Conservation (phyloP, 805 yeast species). For the Starmerella scarabaei region DNA sequence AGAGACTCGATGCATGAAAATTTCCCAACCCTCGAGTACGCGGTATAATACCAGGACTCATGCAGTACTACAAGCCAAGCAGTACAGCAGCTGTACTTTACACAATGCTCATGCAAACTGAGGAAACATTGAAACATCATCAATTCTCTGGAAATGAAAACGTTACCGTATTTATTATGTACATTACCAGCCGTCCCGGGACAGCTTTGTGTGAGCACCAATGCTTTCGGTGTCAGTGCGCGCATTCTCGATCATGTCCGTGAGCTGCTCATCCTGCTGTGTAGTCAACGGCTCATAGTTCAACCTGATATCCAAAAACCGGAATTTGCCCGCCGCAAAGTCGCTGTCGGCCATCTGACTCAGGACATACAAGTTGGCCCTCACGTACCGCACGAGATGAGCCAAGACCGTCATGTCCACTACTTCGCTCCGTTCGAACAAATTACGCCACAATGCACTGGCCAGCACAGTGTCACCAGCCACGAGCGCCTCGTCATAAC, state of each 20-base stretch:
- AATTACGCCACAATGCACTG: conserved; percentile 50
- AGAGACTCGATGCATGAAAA: too few species aligned
- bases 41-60: too few species aligned
- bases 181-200: conserved; percentile 21
- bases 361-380: conserved; percentile 79
- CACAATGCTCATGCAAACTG: too few species aligned
- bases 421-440: conserved; percentile 73
- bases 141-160: too few species aligned
- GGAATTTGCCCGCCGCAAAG: conserved; percentile 81
- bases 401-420: conserved; percentile 75
- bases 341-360: conserved; percentile 80
- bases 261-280: conserved; percentile 37
- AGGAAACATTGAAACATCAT: too few species aligned
- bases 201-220: conserved; percentile 17
- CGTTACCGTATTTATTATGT: background rate
- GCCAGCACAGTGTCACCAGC: conserved; percentile 49
- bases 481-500: conserved; percentile 84
- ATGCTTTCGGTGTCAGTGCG: conserved; percentile 17
- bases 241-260: conserved; percentile 22
- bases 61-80: too few species aligned
- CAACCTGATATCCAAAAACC: conserved; percentile 70
- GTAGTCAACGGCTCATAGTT: conserved; percentile 58
- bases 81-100: too few species aligned
- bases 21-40: too few species aligned
- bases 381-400: conserved; percentile 76